These are phyloP conservation scores for Tieghemostelium lacteum DNA, from an alignment of 78 protist genomes.

Conservation along the genomic window DNA sequence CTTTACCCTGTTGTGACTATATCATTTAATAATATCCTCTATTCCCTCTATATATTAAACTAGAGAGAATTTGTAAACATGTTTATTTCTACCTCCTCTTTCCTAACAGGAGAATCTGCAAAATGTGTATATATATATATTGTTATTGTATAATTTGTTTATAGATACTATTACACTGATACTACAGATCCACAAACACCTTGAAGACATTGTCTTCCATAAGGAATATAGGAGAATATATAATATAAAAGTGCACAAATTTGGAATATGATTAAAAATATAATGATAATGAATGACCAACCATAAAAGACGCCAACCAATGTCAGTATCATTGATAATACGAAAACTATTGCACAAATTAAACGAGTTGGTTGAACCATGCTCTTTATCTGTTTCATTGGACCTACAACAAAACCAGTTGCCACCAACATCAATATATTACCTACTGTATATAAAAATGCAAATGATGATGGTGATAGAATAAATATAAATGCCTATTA, in stretches of 20 bases:
- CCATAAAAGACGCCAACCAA: slow-evolving; percentile 55
- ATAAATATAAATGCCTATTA: slow-evolving; percentile 44
- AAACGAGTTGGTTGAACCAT: slow-evolving; percentile 61
- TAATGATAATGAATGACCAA: slow-evolving; percentile 28
- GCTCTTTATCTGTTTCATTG: slow-evolving; percentile 61
- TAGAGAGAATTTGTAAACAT: background rate
- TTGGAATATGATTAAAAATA: slow-evolving; percentile 59
- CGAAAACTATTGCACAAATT: slow-evolving; percentile 68
- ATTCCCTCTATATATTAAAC: background rate
- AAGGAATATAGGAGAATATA: slow-evolving; percentile 57
- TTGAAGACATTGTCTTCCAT: slow-evolving; percentile 69
- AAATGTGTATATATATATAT: slow-evolving; percentile 5
- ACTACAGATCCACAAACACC: slow-evolving; percentile 49
- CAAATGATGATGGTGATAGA: slow-evolving; percentile 51
- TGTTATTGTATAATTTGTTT: background rate
- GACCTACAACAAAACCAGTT: slow-evolving; percentile 72
- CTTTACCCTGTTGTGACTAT: background rate
- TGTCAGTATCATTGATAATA: slow-evolving; percentile 44
- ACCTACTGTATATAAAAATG: slow-evolving; percentile 64
- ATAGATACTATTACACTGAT: too few species aligned
- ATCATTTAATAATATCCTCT: background rate
- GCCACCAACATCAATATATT: slow-evolving; percentile 43
- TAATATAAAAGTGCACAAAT: slow-evolving; percentile 49
- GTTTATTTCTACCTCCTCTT: background rate
- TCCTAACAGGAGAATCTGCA: too few species aligned